Conservation (phyloP, 805 yeast species). For the Tetrapisispora pingtungensis region DNA sequence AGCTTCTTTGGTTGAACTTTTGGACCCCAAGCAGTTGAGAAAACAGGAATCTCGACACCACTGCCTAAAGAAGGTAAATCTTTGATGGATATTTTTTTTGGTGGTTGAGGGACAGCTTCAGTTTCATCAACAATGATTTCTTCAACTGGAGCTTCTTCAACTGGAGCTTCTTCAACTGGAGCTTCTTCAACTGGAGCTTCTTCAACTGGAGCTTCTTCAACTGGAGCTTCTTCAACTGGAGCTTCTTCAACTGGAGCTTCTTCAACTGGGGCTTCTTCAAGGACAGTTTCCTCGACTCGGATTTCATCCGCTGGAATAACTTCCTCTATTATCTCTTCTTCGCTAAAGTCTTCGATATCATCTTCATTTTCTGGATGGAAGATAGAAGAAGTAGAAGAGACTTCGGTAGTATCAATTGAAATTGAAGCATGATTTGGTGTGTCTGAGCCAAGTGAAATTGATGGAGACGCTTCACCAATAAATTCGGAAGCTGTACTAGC, state of each 20-base stretch:
- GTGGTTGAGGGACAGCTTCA: conserved; percentile 4
- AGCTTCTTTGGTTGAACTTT: conserved; percentile 32
- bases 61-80: conserved; percentile 59
- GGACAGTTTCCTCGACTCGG: neutral
- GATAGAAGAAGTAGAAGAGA: neutral
- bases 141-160: conserved; percentile 1
- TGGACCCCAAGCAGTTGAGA: conserved; percentile 33
- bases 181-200: conserved; percentile 1
- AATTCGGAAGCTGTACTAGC: conserved; percentile 4
- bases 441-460: neutral
- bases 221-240: neutral
- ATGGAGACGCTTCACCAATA: conserved; percentile 2
- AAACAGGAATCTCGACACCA: conserved; percentile 23
- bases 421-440: neutral
- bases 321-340: conserved; percentile 4
- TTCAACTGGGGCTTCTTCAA: neutral
- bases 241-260: neutral
- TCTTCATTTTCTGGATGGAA: conserved; percentile 3
- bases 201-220: conserved; percentile 1
- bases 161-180: conserved; percentile 43
- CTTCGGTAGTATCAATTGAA: neutral
- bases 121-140: conserved; percentile 1
- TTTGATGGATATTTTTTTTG: conserved; percentile 17
- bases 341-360: conserved; percentile 3
- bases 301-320: neutral